Percentiles rank a stretch among this genome's conserved stretches.
phyloP scores from a whole-genome alignment of 331 rosid genomes.

The Cucumis variabilis region DNA sequence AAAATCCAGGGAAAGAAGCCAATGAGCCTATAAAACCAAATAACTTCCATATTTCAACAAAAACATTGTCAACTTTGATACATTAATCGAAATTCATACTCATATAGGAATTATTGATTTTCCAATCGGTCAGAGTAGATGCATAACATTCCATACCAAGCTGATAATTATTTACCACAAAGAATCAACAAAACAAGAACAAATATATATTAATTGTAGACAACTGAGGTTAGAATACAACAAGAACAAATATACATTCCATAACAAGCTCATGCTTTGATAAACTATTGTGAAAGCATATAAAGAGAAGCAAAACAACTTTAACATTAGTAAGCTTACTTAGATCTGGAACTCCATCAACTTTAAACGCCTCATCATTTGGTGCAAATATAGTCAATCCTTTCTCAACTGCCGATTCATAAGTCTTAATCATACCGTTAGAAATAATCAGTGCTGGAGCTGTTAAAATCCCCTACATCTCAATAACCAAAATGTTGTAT shows the following conservation, averaged over 20 bases:
- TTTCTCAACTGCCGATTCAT: constrained; percentile 55
- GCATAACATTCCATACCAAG: too few relatives aligned
- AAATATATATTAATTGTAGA: not conserved
- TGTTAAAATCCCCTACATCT: constrained; percentile 73
- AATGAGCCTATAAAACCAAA: too few relatives aligned
- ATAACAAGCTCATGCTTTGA: not conserved
- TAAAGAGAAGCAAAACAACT: not conserved
- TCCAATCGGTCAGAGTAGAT: not conserved
- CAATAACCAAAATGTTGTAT: constrained; percentile 81
- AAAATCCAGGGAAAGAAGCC: too few relatives aligned
- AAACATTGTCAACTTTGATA: not conserved
- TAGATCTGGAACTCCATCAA: constrained; percentile 76
- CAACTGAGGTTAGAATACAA: not conserved
- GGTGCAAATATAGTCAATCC: constrained; percentile 92
- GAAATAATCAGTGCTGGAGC: constrained; percentile 68
- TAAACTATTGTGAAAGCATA: not conserved
- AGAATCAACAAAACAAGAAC: not conserved
- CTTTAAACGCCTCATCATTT: constrained; percentile 87
- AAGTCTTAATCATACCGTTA: constrained; percentile 76
- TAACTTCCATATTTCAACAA: too few relatives aligned
- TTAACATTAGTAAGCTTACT: constrained; percentile 89
- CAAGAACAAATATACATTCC: too few relatives aligned
- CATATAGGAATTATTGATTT: not conserved
- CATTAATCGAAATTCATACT: not conserved
- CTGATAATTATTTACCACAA: not conserved